Percentiles rank a stretch among this genome's conserved stretches.
Conservation (phyloP, 768 basidiomycete genomes). For the Agaricus subrufescens region DNA sequence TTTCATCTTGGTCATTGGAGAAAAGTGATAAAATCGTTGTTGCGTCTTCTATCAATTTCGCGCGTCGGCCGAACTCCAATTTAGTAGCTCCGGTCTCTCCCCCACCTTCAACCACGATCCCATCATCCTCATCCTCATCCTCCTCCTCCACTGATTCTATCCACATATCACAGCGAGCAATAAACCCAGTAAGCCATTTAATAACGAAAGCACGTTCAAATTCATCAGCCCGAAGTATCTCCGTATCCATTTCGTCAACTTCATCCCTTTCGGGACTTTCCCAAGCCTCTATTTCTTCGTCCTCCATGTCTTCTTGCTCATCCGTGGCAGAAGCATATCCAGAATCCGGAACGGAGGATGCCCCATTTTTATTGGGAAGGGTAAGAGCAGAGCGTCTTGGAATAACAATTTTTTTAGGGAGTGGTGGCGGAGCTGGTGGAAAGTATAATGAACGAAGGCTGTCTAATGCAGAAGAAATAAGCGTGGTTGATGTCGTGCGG, state of each 20-base stretch:
- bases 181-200: constrained; percentile 70
- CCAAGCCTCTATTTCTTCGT: constrained; percentile 14
- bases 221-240: constrained; percentile 53
- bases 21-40: constrained; percentile 54
- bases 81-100: constrained; percentile 16
- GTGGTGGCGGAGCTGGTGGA: constrained; percentile 25
- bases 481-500: constrained; percentile 35
- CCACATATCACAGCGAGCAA: constrained; percentile 58
- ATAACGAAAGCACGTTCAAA: constrained; percentile 67
- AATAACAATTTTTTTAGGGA: constrained; percentile 22
- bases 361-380: constrained; percentile 31
- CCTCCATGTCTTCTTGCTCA: constrained; percentile 44
- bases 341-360: constrained; percentile 53
- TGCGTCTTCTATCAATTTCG: constrained; percentile 48
- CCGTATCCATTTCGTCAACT: constrained; percentile 26
- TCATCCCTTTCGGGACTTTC: constrained; percentile 7
- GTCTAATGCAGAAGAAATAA: constrained; percentile 39
- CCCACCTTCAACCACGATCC: neutral
- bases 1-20: constrained; percentile 35
- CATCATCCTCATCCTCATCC: neutral
- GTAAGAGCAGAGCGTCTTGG: constrained; percentile 20
- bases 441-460: constrained; percentile 41
- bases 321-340: constrained; percentile 71
- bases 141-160: constrained; percentile 13
- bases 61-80: constrained; percentile 33